Evolutionary conservation across 805 yeast genomes (phyloP), one percentile per base, ranked within the genome.

Genomic region (Maudiozyma bulderi): DNA sequence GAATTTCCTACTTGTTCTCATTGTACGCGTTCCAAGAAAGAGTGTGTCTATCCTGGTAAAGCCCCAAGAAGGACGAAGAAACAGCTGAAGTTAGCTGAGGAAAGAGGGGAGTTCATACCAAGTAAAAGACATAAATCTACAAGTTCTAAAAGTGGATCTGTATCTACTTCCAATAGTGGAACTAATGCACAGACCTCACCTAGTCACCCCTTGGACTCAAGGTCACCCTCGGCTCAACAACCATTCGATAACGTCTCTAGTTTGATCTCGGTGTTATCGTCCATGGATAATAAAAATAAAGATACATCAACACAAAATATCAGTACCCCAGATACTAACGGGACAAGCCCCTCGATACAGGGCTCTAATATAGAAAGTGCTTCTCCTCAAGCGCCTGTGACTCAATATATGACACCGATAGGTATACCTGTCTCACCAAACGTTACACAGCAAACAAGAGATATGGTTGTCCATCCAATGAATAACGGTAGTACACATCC

Each of bases 41-140:
- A 28, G 6, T 76, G 81, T 55, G 63, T 61, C 40, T 75, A 76
- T 53, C 71, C 73, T 3, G 73, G 74, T 3, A 64, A 73, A 48
- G 71, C 73, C 1, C 68, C 70, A 32, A 65, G 75, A 56, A 56
- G 77, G 58, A 66, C 66, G 51, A 51, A 65, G 58, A 54, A 60
- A 48, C 62, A 66, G 49, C 39, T 58, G 43, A 56, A 58, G 49
- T 56, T 56, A 46, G 60, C 61, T 4, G 55, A 33, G 44, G 46
- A 51, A 14, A 50, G 62, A 14, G 66, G 65, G 4, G 66, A 62
- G 40, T 49, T 49, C 33, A 47, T 48, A 6, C 54, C 55, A 20
- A 46, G 45, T 42, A 57, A 53, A 43, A 52, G 47, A 13, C 46
- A 28, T 33, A 52, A 50, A 43, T 29, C 26, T 1, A 26, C n/a